A percentile compares a stretch with the other conserved stretches of the same genome.
phyloP scores from a whole-genome alignment of 1,284 basidiomycete genomes.

The Trichosporon asahii region DNA sequence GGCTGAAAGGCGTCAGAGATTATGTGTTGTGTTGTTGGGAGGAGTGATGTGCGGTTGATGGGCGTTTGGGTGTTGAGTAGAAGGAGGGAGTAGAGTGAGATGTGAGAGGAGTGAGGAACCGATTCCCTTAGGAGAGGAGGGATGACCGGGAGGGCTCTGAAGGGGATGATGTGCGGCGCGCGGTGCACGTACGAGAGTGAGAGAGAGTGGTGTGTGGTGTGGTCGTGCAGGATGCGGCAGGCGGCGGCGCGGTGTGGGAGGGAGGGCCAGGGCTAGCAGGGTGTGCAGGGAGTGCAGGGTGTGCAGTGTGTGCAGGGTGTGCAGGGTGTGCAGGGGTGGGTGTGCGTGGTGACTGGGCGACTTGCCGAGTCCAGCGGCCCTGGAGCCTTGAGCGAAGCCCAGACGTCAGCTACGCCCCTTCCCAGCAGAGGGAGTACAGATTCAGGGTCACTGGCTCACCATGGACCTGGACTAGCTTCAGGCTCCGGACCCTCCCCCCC shows the following conservation, averaged over 20 bases:
- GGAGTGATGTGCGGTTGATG: neutral
- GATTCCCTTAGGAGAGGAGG: too few species aligned
- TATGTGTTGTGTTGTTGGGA: neutral
- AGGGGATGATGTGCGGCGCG: too few species aligned
- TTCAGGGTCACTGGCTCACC: neutral
- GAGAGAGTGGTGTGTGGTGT: too few species aligned
- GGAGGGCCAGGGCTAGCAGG: too few species aligned
- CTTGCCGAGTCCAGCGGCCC: neutral
- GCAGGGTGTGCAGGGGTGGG: too few species aligned
- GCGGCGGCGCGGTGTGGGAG: neutral
- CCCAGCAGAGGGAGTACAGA: neutral
- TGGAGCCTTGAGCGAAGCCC: too few species aligned
- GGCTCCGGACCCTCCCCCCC: neutral
- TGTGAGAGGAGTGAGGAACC: neutral
- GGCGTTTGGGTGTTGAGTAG: neutral
- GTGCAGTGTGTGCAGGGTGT: neutral
- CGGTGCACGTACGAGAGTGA: too few species aligned
- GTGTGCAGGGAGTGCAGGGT: neutral
- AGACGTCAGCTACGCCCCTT: neutral
- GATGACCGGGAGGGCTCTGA: too few species aligned
- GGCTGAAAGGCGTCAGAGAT: neutral
- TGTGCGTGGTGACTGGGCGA: neutral
- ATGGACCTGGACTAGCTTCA: neutral
- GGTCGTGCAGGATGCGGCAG: too few species aligned
- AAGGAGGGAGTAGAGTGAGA: neutral